Evolutionary conservation across 2,329 filamentous ascomycete genomes (phyloP).

Genomic region (Diaporthe amygdali): DNA sequence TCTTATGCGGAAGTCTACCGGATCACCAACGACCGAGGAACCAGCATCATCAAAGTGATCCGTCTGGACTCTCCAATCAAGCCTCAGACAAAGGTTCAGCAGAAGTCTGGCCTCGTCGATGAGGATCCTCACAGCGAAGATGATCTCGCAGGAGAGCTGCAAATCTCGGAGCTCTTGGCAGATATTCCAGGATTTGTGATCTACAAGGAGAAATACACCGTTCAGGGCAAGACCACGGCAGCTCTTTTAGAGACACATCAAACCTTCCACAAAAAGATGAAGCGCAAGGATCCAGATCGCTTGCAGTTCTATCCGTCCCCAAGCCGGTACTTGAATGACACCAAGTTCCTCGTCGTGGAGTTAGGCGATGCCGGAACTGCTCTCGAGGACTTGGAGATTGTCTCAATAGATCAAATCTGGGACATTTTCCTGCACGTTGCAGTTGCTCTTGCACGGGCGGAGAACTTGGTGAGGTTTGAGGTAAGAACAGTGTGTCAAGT

Average conservation of each 20-base stretch:
- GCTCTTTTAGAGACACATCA: constrained; percentile 65
- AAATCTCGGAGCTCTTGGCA: constrained; percentile 68
- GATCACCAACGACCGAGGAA: constrained; percentile 62
- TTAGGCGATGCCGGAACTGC: constrained; percentile 66
- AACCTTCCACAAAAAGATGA: constrained; percentile 57
- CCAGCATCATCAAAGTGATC: constrained; percentile 70
- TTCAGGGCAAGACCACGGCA: constrained; percentile 59
- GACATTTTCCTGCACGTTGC: constrained; percentile 67
- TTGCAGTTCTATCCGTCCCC: constrained; percentile 68
- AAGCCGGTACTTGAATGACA: constrained; percentile 61
- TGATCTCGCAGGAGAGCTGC: constrained; percentile 63
- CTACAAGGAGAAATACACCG: constrained; percentile 68
- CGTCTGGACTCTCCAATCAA: constrained; percentile 64
- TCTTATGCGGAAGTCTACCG: constrained; percentile 72
- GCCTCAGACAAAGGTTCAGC: constrained; percentile 61
- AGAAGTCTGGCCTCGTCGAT: constrained; percentile 59
- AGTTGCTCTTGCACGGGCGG: constrained; percentile 64
- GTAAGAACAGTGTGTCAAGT: constrained; percentile 38
- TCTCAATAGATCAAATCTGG: constrained; percentile 59
- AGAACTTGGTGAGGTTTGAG: constrained; percentile 64
- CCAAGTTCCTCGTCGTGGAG: constrained; percentile 66
- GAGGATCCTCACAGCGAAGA: constrained; percentile 61
- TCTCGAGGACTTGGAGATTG: constrained; percentile 62
- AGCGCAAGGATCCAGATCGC: constrained; percentile 59
- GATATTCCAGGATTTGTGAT: constrained; percentile 69